phyloP scores from a whole-genome alignment of 352 stramenopile species.

The Globisporangium megalacanthum region DNA sequence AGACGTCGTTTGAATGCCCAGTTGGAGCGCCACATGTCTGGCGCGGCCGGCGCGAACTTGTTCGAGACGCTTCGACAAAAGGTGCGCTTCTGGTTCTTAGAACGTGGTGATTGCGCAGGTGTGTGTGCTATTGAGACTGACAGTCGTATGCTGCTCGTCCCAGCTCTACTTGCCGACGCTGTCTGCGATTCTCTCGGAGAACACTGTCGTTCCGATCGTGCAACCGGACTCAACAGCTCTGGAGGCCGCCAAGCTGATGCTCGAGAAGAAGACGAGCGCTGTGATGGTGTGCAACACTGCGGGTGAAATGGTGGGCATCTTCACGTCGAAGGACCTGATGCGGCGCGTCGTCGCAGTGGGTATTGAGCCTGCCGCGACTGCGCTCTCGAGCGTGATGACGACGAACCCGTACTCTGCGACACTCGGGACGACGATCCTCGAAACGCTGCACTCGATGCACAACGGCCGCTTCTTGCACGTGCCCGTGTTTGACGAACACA shows the following conservation, averaged over 20 bases:
- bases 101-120: no score
- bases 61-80: conserved; percentile 83
- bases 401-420: conserved; percentile 90
- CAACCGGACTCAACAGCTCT: conserved; percentile 43
- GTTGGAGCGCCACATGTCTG: conserved; percentile 56
- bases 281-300: conserved; percentile 90
- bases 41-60: conserved; percentile 49
- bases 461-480: conserved; percentile 96
- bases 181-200: conserved; percentile 66
- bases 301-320: conserved; percentile 91
- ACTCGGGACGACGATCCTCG: conserved; percentile 92
- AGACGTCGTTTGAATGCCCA: conserved; percentile 3
- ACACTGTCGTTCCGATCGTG: conserved; percentile 53
- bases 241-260: conserved; percentile 74
- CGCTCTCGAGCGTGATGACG: conserved; percentile 93
- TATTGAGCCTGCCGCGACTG: conserved; percentile 72
- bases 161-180: conserved; percentile 84
- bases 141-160: no score
- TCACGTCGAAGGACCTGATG: conserved; percentile 98
- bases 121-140: no score
- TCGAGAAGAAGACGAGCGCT: conserved; percentile 73
- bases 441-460: conserved; percentile 97
- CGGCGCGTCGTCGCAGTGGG: conserved; percentile 90
- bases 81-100: conserved; percentile 17
- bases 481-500: conserved; percentile 89